These are phyloP conservation scores for Mucor plumbeus DNA, from an alignment of 371 early-diverging fungal genomes.

Conservation along the genomic window DNA sequence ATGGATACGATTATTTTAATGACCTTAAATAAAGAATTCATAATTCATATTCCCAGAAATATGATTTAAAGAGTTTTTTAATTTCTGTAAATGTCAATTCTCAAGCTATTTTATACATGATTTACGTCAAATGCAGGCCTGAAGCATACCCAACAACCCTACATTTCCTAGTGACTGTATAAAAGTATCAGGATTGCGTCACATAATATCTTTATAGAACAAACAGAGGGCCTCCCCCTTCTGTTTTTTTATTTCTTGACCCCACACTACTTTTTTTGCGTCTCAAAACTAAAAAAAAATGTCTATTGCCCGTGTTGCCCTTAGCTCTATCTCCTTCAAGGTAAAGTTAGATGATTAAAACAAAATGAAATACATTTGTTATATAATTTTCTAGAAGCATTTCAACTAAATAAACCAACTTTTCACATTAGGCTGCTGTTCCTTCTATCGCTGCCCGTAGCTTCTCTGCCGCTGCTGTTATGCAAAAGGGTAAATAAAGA, in stretches of 20 bases:
- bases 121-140: neutral
- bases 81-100: neutral
- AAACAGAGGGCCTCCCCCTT: slow-evolving; percentile 14
- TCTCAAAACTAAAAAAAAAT: slow-evolving; percentile 25
- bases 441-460: slow-evolving; percentile 50
- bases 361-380: neutral
- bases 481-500: slow-evolving; percentile 50
- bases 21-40: too few relatives aligned
- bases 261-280: slow-evolving; percentile 11
- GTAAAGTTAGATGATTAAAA: slow-evolving; percentile 24
- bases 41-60: neutral
- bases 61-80: neutral
- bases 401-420: slow-evolving; percentile 21
- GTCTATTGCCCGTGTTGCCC: slow-evolving; percentile 55
- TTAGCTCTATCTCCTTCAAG: slow-evolving; percentile 53
- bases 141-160: neutral
- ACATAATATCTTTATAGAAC: slow-evolving; percentile 6
- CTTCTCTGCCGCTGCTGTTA: slow-evolving; percentile 45
- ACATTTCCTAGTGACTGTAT: slow-evolving; percentile 4
- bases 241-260: slow-evolving; percentile 13
- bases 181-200: slow-evolving; percentile 13
- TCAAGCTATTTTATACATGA: neutral
- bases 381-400: neutral
- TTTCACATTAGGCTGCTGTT: slow-evolving; percentile 30
- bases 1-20: too few relatives aligned